Evolutionary conservation across 352 stramenopile species (phyloP), one percentile per base, ranked within the genome.

Genomic region (Globisporangium nodosum): DNA sequence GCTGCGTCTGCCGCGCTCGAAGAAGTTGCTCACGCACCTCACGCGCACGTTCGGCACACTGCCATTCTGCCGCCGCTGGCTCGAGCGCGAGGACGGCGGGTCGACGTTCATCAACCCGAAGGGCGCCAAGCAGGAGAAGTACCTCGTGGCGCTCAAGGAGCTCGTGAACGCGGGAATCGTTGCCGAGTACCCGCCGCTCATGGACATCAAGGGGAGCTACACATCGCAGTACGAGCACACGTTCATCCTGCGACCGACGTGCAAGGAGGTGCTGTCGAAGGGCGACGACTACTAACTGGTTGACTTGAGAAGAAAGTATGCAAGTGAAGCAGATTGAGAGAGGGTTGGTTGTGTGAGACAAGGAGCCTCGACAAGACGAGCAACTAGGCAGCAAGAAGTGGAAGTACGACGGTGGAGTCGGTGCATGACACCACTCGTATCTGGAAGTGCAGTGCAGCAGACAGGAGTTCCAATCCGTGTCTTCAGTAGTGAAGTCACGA

Each of bases 141-240:
- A 98, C 64, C 79, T 97, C 58, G 83, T 84, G 30, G 92, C 86
- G 33, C 72, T 98, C 47, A 96, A 96, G 65, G 96, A 97, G 68
- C 73, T 98, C 15, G 97, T 49, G 33, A 91, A 98, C 70, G 87
- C 88, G 52, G 94, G 95, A 35, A 87, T 99, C 56, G 80, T 99
- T 31, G 73, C 53, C 68, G 65, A 65, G 8, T 98, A 98, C 69
- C 94, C 95, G n/a, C 96, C 96, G 18, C 79, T 99, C 0, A 91
- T 81, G 61, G 96, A 99, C 71, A 75, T 81, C 58, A 85, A 85
- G 70, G 96, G 96, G 7, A 95, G 76, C 54, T 99, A 98, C 74
- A 96, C 96, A 13, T 93, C 96, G 16, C 96, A 99, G 76, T 99
- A 98, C 73, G 96, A 99, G 70, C 96, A 99, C 76, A 99, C 96